These are phyloP conservation scores for Hondaea fermentalgiana DNA, from an alignment of 108 stramenopile genomes.

Conservation along the genomic window DNA sequence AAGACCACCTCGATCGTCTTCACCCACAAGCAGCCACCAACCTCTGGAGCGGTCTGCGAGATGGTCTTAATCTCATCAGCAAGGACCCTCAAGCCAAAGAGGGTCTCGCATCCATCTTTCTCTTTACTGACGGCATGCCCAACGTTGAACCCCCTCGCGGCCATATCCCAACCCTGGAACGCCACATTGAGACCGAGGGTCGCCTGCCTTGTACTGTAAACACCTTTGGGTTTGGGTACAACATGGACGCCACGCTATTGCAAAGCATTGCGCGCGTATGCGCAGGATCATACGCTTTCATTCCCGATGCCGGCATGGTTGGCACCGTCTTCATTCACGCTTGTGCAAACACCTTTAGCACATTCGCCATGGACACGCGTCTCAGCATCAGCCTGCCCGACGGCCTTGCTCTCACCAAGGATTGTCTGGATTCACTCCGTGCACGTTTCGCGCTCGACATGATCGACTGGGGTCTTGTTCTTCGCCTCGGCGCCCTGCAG, in stretches of 20 bases:
- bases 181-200: conserved; percentile 22
- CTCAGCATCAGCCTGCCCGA: background rate
- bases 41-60: conserved; percentile 34
- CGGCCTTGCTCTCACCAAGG: background rate
- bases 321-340: conserved; percentile 38
- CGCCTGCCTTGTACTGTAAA: conserved; percentile 8
- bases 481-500: background rate
- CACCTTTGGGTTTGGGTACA: conserved; percentile 44
- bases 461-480: background rate
- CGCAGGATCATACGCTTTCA: conserved; percentile 30
- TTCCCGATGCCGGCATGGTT: conserved; percentile 37
- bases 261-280: conserved; percentile 22
- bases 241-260: conserved; percentile 23
- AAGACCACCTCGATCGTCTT: background rate
- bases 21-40: conserved; percentile 26
- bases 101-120: background rate
- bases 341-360: background rate
- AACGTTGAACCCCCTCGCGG: conserved; percentile 39
- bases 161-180: conserved; percentile 28
- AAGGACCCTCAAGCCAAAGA: background rate
- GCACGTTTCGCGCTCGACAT: background rate
- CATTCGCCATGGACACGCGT: background rate
- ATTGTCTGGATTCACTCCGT: background rate
- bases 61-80: conserved; percentile 27
- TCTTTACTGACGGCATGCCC: conserved; percentile 34